These are phyloP conservation scores for Camellia oleifera DNA, from an alignment of 179 eudicot genomes.

Conservation along the genomic window DNA sequence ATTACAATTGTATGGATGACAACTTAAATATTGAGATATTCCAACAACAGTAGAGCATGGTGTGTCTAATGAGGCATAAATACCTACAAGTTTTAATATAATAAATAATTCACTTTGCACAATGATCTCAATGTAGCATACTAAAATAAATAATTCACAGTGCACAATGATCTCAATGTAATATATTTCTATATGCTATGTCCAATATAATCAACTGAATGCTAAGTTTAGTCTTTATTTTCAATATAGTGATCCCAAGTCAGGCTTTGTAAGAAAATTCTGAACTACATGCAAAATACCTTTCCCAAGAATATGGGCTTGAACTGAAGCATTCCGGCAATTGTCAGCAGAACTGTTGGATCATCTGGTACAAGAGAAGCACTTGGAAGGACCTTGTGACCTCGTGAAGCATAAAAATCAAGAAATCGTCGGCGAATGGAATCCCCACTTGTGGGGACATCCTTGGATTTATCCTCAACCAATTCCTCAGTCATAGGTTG, in stretches of 20 bases:
- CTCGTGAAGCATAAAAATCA: constrained; percentile 80
- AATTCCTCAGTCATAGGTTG: constrained; percentile 66
- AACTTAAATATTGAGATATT: neutral
- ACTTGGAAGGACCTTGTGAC: constrained; percentile 86
- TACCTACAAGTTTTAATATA: neutral
- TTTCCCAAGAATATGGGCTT: constrained; percentile 95
- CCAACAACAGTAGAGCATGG: neutral
- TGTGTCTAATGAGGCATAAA: neutral
- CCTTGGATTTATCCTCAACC: constrained; percentile 41
- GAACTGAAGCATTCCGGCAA: constrained; percentile 99
- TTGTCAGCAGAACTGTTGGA: constrained; percentile 92
- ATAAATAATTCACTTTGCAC: neutral
- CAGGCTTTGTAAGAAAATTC: neutral
- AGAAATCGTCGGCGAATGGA: constrained; percentile 80
- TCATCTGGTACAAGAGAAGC: constrained; percentile 98
- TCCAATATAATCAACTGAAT: neutral
- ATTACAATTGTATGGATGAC: neutral
- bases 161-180: no score
- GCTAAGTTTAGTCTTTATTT: neutral
- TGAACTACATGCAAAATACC: constrained; percentile 33
- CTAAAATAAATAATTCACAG: no score
- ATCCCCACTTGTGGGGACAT: constrained; percentile 61
- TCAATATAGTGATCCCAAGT: neutral
- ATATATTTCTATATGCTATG: no score
- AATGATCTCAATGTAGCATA: neutral